phyloP scores from a whole-genome alignment of 306 rosid genomes.

The Medicago truncatula region DNA sequence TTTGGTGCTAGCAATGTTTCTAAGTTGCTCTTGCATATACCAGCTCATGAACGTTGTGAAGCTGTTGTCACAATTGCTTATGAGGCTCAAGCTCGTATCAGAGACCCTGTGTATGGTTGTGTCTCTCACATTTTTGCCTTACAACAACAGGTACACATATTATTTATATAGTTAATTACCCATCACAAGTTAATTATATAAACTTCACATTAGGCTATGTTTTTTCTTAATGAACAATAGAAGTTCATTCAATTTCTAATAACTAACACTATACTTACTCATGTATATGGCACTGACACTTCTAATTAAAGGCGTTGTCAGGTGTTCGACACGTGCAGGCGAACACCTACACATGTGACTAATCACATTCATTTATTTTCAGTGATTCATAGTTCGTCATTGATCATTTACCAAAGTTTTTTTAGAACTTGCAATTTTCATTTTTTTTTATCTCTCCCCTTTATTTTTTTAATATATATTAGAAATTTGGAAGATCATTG shows the following conservation, averaged over 20 bases:
- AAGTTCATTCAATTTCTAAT: background rate
- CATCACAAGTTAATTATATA: background rate
- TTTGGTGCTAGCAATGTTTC: slow-evolving; percentile 98
- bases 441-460: background rate
- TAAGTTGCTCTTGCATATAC: slow-evolving; percentile 75
- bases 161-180: background rate
- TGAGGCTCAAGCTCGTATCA: slow-evolving; percentile 92
- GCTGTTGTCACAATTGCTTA: slow-evolving; percentile 95
- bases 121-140: slow-evolving; percentile 93
- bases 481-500: slow-evolving; percentile 41
- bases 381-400: background rate
- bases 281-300: background rate
- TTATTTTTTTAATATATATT: slow-evolving; percentile 10
- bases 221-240: background rate
- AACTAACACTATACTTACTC: background rate
- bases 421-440: background rate
- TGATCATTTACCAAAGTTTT: slow-evolving; percentile 9
- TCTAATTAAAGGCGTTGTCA: background rate
- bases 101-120: slow-evolving; percentile 98
- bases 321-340: background rate
- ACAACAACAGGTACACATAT: slow-evolving; percentile 71
- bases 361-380: background rate
- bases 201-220: slow-evolving; percentile 9
- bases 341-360: background rate
- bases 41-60: slow-evolving; percentile 85